These are phyloP conservation scores for Ceriops decandra DNA, from an alignment of 345 rosid species.

Conservation along the genomic window DNA sequence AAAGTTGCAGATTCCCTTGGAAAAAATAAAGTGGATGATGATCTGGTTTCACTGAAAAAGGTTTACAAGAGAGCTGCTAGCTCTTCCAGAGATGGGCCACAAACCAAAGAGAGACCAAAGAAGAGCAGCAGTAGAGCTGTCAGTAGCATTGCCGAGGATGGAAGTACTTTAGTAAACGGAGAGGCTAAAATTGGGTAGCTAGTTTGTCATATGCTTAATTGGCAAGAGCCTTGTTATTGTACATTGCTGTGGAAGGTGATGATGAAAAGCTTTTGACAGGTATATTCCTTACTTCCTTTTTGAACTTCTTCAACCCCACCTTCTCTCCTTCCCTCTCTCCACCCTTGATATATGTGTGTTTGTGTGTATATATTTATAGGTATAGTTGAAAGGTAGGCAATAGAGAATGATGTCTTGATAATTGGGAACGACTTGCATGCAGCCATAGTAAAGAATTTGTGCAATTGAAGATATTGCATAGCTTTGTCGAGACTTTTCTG, in stretches of 20 bases:
- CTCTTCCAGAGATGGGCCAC: conserved; percentile 40
- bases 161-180: conserved; percentile 52
- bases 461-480: no score
- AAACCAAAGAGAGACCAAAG: conserved; percentile 34
- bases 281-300: no score
- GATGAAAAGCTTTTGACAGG: conserved; percentile 24
- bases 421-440: no score
- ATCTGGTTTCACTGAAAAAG: conserved; percentile 47
- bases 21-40: conserved; percentile 35
- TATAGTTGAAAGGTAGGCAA: not conserved
- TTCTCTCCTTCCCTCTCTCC: not conserved
- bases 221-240: conserved; percentile 15
- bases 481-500: no score
- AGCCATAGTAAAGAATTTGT: no score
- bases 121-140: conserved; percentile 36
- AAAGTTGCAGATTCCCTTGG: conserved; percentile 33
- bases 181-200: conserved; percentile 55
- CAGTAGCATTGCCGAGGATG: conserved; percentile 36
- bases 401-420: not conserved
- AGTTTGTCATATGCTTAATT: conserved; percentile 5
- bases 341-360: not conserved
- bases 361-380: not conserved
- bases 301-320: not conserved
- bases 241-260: conserved; percentile 9
- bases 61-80: conserved; percentile 43